phyloP scores from a whole-genome alignment of 75 land plant species.

The Ceratopteris richardii region DNA sequence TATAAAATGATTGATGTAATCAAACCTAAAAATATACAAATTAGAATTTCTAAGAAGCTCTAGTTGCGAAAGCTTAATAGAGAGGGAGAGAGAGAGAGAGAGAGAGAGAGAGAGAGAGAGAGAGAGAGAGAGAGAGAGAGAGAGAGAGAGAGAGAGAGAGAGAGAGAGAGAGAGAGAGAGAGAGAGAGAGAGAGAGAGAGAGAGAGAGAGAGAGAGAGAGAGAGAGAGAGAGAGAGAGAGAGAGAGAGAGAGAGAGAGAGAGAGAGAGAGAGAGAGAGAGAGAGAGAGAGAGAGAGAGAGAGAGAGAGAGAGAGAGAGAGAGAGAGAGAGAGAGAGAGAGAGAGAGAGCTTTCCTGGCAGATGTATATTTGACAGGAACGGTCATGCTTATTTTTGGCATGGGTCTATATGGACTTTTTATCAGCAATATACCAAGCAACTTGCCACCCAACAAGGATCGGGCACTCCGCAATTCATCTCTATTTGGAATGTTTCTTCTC shows the following conservation, averaged over 20 bases:
- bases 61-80: neutral
- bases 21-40: too few relatives aligned
- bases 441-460: constrained; percentile 47
- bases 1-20: too few relatives aligned
- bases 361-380: constrained; percentile 97
- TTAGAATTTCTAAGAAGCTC: too few relatives aligned
- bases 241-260: too few relatives aligned
- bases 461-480: constrained; percentile 56
- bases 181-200: neutral
- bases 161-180: too few relatives aligned
- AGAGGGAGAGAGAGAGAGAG: neutral
- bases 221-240: neutral
- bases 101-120: too few relatives aligned
- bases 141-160: too few relatives aligned
- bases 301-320: too few relatives aligned
- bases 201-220: too few relatives aligned
- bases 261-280: too few relatives aligned
- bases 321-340: neutral
- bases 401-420: constrained; percentile 94
- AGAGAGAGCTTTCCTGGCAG: constrained; percentile 25
- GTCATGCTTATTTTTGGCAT: constrained; percentile 98
- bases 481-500: constrained; percentile 91
- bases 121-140: too few relatives aligned
- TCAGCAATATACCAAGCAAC: constrained; percentile 49
- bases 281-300: too few relatives aligned